These are phyloP conservation scores for Wickerhamiella cacticola DNA, from an alignment of 805 yeast genomes.

Conservation along the genomic window DNA sequence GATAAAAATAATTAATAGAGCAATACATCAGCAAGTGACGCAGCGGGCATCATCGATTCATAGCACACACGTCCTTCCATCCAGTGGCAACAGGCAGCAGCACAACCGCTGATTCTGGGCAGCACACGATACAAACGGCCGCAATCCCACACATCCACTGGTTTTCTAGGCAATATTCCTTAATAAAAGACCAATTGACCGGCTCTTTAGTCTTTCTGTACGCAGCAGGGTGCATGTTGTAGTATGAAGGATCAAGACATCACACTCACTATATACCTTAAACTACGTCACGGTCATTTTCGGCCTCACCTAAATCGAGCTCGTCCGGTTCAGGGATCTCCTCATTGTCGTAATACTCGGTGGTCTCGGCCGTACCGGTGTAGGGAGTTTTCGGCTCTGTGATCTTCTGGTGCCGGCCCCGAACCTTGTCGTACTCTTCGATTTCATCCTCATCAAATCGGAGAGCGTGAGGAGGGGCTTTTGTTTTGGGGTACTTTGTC, in stretches of 20 bases:
- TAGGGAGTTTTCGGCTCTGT: conserved; percentile 25
- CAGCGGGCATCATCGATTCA: too few relatives aligned
- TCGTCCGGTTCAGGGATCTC: conserved; percentile 19
- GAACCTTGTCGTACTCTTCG: conserved; percentile 19
- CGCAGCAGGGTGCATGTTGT: neutral
- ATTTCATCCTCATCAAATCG: conserved; percentile 21
- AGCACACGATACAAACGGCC: neutral
- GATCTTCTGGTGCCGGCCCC: conserved; percentile 23
- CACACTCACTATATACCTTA: neutral
- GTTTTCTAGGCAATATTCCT: neutral
- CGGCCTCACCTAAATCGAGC: conserved; percentile 18
- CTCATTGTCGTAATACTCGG: conserved; percentile 25
- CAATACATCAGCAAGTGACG: too few relatives aligned
- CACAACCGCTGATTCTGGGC: neutral
- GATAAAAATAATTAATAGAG: too few relatives aligned
- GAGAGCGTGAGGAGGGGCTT: conserved; percentile 21
- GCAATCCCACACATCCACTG: neutral
- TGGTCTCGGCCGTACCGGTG: conserved; percentile 24
- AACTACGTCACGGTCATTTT: conserved; percentile 6
- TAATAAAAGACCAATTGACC: neutral
- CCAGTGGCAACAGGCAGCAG: neutral
- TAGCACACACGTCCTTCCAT: too few relatives aligned
- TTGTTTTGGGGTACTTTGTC: conserved; percentile 22
- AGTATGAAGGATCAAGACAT: neutral
- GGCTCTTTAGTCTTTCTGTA: neutral